Percentiles rank a stretch among this genome's conserved stretches.
phyloP scores from a whole-genome alignment of 768 basidiomycete genomes.

The Lactifluus rugatus region DNA sequence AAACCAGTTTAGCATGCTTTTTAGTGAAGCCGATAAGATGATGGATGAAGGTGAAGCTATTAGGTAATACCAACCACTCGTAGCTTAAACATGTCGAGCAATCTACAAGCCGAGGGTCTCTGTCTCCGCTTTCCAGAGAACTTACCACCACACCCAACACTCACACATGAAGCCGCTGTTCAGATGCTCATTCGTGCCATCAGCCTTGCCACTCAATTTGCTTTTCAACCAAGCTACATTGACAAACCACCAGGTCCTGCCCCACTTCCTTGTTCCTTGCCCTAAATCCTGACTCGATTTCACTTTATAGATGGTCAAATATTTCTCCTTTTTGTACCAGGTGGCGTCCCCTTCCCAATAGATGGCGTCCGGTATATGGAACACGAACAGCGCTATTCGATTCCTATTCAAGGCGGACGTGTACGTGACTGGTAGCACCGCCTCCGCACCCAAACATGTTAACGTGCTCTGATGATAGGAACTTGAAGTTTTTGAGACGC shows the following conservation, averaged over 20 bases:
- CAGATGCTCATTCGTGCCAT: conserved; percentile 54
- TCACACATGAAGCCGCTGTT: conserved; percentile 49
- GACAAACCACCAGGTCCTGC: conserved; percentile 62
- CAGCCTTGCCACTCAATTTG: conserved; percentile 43
- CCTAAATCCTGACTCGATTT: not conserved
- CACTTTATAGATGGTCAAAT: conserved; percentile 48
- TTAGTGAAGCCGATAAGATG: too few species aligned
- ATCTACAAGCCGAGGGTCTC: conserved; percentile 42
- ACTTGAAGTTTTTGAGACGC: conserved; percentile 65
- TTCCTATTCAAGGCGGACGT: conserved; percentile 41
- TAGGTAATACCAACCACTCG: not conserved
- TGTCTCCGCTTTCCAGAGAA: conserved; percentile 66
- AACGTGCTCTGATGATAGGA: conserved; percentile 38
- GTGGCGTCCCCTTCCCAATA: conserved; percentile 50
- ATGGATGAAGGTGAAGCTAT: too few species aligned
- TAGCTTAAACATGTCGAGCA: not conserved
- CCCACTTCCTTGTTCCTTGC: not conserved
- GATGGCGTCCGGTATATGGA: conserved; percentile 77
- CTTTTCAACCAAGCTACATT: conserved; percentile 65
- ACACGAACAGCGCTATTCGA: conserved; percentile 49
- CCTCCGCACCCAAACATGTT: not conserved
- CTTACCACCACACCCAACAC: conserved; percentile 44
- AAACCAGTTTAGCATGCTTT: too few species aligned
- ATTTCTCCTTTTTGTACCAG: conserved; percentile 55
- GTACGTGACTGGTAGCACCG: conserved; percentile 32